phyloP scores from a whole-genome alignment of 2,329 filamentous ascomycete species.

The Paraphaeosphaeria minitans region DNA sequence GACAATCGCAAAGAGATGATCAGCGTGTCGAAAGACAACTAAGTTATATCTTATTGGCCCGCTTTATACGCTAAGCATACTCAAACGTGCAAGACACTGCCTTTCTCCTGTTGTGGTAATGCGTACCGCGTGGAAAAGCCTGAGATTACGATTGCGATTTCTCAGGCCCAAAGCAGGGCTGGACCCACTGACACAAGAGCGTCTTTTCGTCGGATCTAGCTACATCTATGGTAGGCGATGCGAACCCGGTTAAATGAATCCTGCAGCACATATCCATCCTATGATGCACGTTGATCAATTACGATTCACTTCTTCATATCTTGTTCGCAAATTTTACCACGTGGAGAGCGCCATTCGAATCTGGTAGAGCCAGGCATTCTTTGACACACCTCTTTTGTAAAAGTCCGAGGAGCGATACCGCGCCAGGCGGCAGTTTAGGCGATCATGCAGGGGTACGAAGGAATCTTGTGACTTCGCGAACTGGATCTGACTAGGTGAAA shows the following conservation, averaged over 20 bases:
- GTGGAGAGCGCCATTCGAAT: background rate
- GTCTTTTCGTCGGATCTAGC: conserved; percentile 10
- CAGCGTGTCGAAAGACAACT: background rate
- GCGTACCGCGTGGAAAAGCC: background rate
- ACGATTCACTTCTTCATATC: background rate
- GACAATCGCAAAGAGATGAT: background rate
- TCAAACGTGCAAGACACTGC: background rate
- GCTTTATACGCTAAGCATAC: background rate
- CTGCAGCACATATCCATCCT: background rate
- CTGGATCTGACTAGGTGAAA: conserved; percentile 8
- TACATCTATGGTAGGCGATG: conserved; percentile 3
- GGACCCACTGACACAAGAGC: background rate
- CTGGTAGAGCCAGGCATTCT: background rate
- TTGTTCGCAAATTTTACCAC: conserved; percentile 2
- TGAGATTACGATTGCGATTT: background rate
- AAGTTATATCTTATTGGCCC: background rate
- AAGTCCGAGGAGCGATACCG: background rate
- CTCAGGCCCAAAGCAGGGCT: background rate
- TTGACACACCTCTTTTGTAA: background rate
- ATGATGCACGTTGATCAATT: background rate
- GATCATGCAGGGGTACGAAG: background rate
- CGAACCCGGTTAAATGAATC: conserved; percentile 14
- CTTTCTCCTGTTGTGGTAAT: background rate
- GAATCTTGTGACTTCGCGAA: conserved; percentile 8
- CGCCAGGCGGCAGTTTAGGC: background rate